phyloP scores from a whole-genome alignment of 768 basidiomycete genomes.

The Tricholoma sp. region DNA sequence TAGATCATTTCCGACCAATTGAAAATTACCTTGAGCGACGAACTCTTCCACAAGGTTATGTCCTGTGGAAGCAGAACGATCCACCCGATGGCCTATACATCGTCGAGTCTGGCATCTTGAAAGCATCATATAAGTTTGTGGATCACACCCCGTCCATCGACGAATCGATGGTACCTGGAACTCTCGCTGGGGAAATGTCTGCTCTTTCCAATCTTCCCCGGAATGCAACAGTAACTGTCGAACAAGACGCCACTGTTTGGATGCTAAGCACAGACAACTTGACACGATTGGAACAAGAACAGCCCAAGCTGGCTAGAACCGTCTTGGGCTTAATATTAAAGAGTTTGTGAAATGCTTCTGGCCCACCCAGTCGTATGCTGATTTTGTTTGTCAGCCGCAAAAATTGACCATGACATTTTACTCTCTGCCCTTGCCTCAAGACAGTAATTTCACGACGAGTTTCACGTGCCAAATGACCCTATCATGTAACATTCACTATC shows the following conservation, averaged over 20 bases:
- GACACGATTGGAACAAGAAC: slow-evolving; percentile 57
- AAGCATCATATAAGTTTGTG: slow-evolving; percentile 78
- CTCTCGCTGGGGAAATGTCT: slow-evolving; percentile 87
- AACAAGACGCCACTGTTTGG: slow-evolving; percentile 79
- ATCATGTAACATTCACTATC: neutral
- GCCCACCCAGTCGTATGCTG: neutral
- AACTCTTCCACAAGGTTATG: slow-evolving; percentile 46
- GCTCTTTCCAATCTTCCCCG: slow-evolving; percentile 73
- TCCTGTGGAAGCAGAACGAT: slow-evolving; percentile 79
- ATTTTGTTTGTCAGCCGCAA: slow-evolving; percentile 14
- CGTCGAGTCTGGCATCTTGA: slow-evolving; percentile 80
- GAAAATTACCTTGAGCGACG: slow-evolving; percentile 66
- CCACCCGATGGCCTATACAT: slow-evolving; percentile 80
- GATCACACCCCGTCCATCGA: slow-evolving; percentile 62
- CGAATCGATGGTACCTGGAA: slow-evolving; percentile 93
- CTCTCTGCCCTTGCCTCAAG: slow-evolving; percentile 17
- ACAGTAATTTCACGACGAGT: slow-evolving; percentile 3
- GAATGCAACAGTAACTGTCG: slow-evolving; percentile 84
- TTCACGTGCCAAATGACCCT: neutral
- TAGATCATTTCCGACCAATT: slow-evolving; percentile 56
- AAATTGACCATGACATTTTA: slow-evolving; percentile 19
- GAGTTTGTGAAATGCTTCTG: slow-evolving; percentile 37
- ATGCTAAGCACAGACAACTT: slow-evolving; percentile 59
- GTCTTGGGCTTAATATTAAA: slow-evolving; percentile 71
- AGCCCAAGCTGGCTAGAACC: slow-evolving; percentile 56